Base-by-base conservation (phyloP, 257 asterid genomes). In the Ilex aquifolium region DNA sequence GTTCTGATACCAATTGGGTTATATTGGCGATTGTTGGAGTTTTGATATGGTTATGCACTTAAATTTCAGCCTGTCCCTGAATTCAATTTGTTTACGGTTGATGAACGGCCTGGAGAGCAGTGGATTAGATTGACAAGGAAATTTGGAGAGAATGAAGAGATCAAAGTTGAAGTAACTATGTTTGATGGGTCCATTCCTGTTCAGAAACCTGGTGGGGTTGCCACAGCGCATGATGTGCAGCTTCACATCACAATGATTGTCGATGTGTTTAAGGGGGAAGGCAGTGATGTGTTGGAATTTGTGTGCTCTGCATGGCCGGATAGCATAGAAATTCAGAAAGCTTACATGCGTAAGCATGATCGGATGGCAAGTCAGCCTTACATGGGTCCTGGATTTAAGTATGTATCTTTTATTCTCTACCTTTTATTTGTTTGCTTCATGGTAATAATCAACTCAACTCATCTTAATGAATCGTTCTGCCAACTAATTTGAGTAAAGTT, bases 241-340 rank as follows among this genome's bases (percentile, higher is more conserved):
- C 87, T 83, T 78, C 95, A 79, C 62, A 66, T 88, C 32, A 82
- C 95, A 55, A 60, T 88, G 77, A 69, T 86, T 21, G 72, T 88
- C 44, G 66, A 79, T 69, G 51, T 91, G 62, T 42, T 70, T 72
- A 91, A 91, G 75, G 95, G 89, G 69, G 80, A 79, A 72, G 82
- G 76, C 62, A 60, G 31, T 60, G 74, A 80, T 48, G 68, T 82
- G 56, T 65, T 91, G 74, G 88, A 87, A 85, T 81, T 88, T 70
- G 77, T 86, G 62, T 88, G 95, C 83, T 83, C 91, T 44, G 98
- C 84, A 61, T 88, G 98, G 98, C 88, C 95, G 3, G 82, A 83
- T 69, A 69, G 76, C 56, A 66, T 88, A 56, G 90, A 86, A 80
- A 88, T 91, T 68, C 71, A 73, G 53, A 74, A 71, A 40, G 88